Evolutionary conservation across 116 monocot species (phyloP).

Genomic region (Zostera marina): DNA sequence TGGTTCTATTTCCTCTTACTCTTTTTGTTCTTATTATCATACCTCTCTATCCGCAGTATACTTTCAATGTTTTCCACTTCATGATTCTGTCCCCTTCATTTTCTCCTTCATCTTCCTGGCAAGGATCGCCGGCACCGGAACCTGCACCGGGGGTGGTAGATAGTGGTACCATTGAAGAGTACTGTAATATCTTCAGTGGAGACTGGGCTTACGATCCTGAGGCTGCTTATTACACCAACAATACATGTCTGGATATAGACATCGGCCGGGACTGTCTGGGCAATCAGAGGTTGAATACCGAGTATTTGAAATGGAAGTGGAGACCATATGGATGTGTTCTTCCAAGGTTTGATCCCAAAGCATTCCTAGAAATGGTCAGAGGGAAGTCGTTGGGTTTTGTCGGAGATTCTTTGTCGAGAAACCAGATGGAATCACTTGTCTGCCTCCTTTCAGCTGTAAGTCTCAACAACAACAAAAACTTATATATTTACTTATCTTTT

Average conservation of each 20-base stretch:
- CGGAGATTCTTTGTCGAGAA: conserved; percentile 23
- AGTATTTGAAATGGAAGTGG: conserved; percentile 15
- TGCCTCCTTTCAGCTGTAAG: conserved; percentile 22
- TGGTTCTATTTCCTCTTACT: no score
- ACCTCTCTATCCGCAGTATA: no score
- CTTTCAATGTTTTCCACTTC: no score
- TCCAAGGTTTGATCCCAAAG: conserved; percentile 17
- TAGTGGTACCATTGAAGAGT: not conserved
- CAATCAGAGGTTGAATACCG: conserved; percentile 22
- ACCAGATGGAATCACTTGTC: conserved; percentile 29
- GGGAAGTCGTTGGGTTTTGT: conserved; percentile 32
- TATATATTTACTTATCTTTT: no score
- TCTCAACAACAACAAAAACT: not conserved
- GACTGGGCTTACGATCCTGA: conserved; percentile 14
- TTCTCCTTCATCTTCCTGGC: not conserved
- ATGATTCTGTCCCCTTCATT: no score
- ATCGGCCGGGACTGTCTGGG: conserved; percentile 36
- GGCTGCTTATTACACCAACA: conserved; percentile 19
- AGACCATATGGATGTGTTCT: conserved; percentile 14
- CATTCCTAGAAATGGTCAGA: conserved; percentile 25
- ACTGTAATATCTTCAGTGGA: conserved; percentile 14
- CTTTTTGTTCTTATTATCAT: no score
- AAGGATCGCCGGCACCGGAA: not conserved
- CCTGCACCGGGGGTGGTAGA: not conserved
- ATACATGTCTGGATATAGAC: conserved; percentile 21